Evolutionary conservation across 768 basidiomycete species (phyloP).

Genomic region (Termitomyces heimii): DNA sequence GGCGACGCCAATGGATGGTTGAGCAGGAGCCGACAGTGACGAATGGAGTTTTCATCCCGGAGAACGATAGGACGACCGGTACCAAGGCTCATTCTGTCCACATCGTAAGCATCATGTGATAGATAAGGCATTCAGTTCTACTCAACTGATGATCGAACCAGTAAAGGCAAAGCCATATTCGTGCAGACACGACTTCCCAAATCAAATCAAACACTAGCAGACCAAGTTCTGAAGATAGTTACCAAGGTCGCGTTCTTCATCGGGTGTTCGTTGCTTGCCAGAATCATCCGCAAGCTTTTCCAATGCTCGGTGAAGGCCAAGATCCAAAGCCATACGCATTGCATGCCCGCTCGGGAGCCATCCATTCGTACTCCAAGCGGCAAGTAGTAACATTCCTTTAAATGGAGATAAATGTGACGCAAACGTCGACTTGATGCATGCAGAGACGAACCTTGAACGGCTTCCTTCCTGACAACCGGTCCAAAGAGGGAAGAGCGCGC

Average conservation of each 20-base stretch:
- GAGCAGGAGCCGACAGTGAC: conserved; percentile 77
- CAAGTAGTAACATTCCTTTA: conserved; percentile 83
- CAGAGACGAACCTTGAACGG: conserved; percentile 67
- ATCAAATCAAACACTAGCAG: neutral
- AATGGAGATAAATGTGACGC: conserved; percentile 11
- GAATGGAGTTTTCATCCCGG: conserved; percentile 83
- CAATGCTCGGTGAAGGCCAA: conserved; percentile 87
- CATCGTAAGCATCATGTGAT: conserved; percentile 5
- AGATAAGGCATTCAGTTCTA: conserved; percentile 11
- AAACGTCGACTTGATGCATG: conserved; percentile 13
- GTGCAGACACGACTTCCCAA: conserved; percentile 73
- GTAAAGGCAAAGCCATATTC: conserved; percentile 92
- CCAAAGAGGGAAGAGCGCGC: conserved; percentile 92
- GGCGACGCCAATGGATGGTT: conserved; percentile 82
- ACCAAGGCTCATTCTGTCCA: conserved; percentile 76
- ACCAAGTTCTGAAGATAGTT: conserved; percentile 16
- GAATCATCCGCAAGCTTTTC: conserved; percentile 82
- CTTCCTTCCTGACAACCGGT: conserved; percentile 90
- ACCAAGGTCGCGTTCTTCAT: conserved; percentile 87
- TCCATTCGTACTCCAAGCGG: conserved; percentile 91
- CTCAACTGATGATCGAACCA: conserved; percentile 94
- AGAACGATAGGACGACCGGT: conserved; percentile 88
- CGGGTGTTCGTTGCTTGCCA: conserved; percentile 63
- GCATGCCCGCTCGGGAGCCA: conserved; percentile 96
- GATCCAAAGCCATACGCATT: conserved; percentile 92